These are phyloP conservation scores for Chloris gayana DNA, from an alignment of 176 grass and related monocot species.

Conservation along the genomic window DNA sequence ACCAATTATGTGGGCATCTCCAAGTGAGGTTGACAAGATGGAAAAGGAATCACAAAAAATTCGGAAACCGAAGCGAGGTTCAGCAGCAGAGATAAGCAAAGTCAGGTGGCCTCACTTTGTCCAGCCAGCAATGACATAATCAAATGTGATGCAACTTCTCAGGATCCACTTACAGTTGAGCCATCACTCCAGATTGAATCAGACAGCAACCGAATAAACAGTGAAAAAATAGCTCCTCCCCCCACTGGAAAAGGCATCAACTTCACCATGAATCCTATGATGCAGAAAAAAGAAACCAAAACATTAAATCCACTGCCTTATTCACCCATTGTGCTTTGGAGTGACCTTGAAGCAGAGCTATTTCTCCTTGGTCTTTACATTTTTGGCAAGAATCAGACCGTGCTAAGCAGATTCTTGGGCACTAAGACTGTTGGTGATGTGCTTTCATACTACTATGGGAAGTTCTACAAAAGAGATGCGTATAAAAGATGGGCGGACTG, in stretches of 20 bases:
- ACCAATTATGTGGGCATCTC: slow-evolving; percentile 58
- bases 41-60: slow-evolving; percentile 25
- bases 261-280: slow-evolving; percentile 16
- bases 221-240: slow-evolving; percentile 24
- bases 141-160: slow-evolving; percentile 17
- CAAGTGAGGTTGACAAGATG: slow-evolving; percentile 16
- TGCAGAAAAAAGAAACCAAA: slow-evolving; percentile 31
- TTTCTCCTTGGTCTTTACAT: slow-evolving; percentile 91
- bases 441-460: slow-evolving; percentile 78
- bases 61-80: slow-evolving; percentile 29
- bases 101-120: slow-evolving; percentile 33
- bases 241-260: slow-evolving; percentile 22
- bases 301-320: slow-evolving; percentile 57
- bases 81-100: slow-evolving; percentile 7
- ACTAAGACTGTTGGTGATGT: slow-evolving; percentile 68
- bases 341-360: slow-evolving; percentile 48
- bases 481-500: slow-evolving; percentile 63
- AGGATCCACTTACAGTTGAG: slow-evolving; percentile 28
- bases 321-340: slow-evolving; percentile 57
- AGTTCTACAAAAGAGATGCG: slow-evolving; percentile 51
- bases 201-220: slow-evolving; percentile 19
- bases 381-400: slow-evolving; percentile 81
- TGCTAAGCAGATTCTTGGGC: slow-evolving; percentile 58
- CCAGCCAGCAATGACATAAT: slow-evolving; percentile 19
- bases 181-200: slow-evolving; percentile 30